These are phyloP conservation scores for Rhizopus microsporus DNA, from an alignment of 371 early-diverging fungal species.

Conservation along the genomic window DNA sequence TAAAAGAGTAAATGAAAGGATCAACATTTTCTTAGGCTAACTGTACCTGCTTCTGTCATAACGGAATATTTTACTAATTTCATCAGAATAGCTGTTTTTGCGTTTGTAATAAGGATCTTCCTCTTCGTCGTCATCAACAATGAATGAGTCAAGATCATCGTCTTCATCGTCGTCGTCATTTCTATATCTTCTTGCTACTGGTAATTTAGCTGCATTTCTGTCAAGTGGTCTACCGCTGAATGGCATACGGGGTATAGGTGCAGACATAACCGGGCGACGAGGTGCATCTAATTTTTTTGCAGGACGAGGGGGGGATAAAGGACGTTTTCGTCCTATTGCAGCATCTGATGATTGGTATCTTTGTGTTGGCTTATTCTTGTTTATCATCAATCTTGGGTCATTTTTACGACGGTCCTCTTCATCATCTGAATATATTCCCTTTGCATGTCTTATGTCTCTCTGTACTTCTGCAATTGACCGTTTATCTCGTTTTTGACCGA, in stretches of 20 bases:
- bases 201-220: constrained; percentile 6
- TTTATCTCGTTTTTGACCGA: constrained; percentile 33
- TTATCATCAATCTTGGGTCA: constrained; percentile 19
- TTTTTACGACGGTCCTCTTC: constrained; percentile 15
- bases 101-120: constrained; percentile 18
- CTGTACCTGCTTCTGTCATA: constrained; percentile 37
- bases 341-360: constrained; percentile 9
- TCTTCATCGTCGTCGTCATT: constrained; percentile 34
- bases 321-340: constrained; percentile 10
- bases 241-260: constrained; percentile 36
- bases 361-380: constrained; percentile 14
- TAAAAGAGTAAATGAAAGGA: not conserved
- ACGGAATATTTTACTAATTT: constrained; percentile 53
- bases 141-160: constrained; percentile 38
- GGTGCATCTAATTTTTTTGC: constrained; percentile 3
- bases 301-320: constrained; percentile 7
- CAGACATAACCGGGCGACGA: constrained; percentile 1
- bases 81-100: constrained; percentile 34
- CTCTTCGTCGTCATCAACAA: constrained; percentile 47
- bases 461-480: constrained; percentile 42
- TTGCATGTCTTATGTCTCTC: constrained; percentile 39
- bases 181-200: constrained; percentile 14
- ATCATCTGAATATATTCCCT: constrained; percentile 42
- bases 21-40: not conserved
- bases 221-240: constrained; percentile 31